A percentile compares a stretch with the other conserved stretches of the same genome.
Evolutionary conservation across 176 grass and related monocot genomes (phyloP).

Genomic region (Oryza glumipatula): DNA sequence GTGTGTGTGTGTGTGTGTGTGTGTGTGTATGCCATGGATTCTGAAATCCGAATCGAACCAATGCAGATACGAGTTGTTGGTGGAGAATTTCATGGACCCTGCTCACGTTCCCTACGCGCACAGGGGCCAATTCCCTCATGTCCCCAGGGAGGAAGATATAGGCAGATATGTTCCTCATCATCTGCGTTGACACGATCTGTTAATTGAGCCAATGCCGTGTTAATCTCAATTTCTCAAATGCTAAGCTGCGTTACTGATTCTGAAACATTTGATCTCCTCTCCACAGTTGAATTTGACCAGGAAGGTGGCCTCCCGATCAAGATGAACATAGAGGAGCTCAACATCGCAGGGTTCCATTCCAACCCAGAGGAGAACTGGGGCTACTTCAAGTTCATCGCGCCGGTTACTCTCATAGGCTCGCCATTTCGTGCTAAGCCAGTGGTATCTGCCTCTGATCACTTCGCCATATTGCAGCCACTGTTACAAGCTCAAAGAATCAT

Average conservation of each 20-base stretch:
- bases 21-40: background rate
- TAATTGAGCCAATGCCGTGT: too few relatives aligned
- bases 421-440: too few relatives aligned
- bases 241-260: too few relatives aligned
- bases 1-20: too few relatives aligned
- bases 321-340: constrained; percentile 55
- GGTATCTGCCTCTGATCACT: too few relatives aligned
- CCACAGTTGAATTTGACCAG: constrained; percentile 69
- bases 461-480: background rate
- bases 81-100: constrained; percentile 89
- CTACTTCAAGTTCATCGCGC: too few relatives aligned
- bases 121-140: constrained; percentile 54
- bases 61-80: constrained; percentile 78
- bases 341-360: too few relatives aligned
- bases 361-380: too few relatives aligned
- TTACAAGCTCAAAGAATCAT: too few relatives aligned
- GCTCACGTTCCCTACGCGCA: constrained; percentile 88
- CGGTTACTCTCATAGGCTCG: too few relatives aligned
- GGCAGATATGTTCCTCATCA: constrained; percentile 67
- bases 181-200: too few relatives aligned
- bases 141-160: constrained; percentile 45
- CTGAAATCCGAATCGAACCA: background rate
- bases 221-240: too few relatives aligned
- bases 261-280: constrained; percentile 23
- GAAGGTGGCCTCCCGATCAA: constrained; percentile 74